Evolutionary conservation across 2,329 filamentous ascomycete genomes (phyloP).

Genomic region (Microdochium trichocladiopsis): DNA sequence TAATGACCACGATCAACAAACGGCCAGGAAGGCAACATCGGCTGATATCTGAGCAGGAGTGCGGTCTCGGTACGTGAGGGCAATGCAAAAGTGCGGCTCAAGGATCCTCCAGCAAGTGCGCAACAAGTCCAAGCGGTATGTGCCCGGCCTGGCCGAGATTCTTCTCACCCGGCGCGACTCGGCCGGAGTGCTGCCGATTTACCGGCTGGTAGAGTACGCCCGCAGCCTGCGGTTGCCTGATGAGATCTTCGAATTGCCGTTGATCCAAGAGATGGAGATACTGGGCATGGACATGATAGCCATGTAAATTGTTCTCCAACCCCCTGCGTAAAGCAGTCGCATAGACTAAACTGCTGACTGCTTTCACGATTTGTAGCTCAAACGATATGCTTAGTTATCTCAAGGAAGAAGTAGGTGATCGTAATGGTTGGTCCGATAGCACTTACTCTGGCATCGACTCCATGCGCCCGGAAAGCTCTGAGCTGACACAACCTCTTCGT

Average conservation of each 20-base stretch:
- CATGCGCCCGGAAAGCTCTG: too few species aligned
- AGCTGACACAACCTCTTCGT: too few species aligned
- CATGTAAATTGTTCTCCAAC: too few species aligned
- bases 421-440: too few species aligned
- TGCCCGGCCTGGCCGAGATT: constrained; percentile 10
- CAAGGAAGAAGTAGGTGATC: not conserved
- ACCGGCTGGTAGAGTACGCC: constrained; percentile 14
- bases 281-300: constrained; percentile 13
- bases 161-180: constrained; percentile 9
- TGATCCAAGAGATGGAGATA: constrained; percentile 10
- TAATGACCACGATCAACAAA: too few species aligned
- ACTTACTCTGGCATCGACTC: too few species aligned
- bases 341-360: not conserved
- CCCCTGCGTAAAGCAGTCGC: too few species aligned
- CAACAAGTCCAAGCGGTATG: not conserved
- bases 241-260: constrained; percentile 9
- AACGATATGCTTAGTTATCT: not conserved
- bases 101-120: not conserved
- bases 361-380: not conserved
- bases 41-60: too few species aligned
- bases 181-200: constrained; percentile 10
- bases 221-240: constrained; percentile 10
- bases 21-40: too few species aligned
- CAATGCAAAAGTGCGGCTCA: not conserved
- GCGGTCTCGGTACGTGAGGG: not conserved